Percentiles rank a stretch among this genome's conserved stretches.
Evolutionary conservation across 192 early-diverging fungal species (phyloP).

Genomic region (Geranomyces variabilis): DNA sequence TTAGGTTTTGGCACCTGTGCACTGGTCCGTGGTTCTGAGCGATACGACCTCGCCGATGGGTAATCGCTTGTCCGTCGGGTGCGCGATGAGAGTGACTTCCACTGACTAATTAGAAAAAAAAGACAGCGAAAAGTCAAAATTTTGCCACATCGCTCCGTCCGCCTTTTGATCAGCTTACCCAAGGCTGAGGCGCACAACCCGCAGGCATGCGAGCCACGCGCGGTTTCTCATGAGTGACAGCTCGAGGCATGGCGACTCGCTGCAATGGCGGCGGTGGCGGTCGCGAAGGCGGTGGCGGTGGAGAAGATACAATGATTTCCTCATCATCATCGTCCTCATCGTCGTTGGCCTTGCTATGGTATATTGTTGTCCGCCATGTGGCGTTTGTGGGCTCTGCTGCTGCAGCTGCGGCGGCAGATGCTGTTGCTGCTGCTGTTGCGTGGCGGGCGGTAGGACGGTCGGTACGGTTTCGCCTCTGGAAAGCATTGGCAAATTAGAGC

Average conservation of each 20-base stretch:
- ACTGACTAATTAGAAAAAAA: slow-evolving; percentile 1
- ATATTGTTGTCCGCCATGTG: background rate
- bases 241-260: background rate
- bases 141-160: background rate
- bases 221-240: background rate
- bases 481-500: too few relatives aligned
- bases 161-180: background rate
- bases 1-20: too few relatives aligned
- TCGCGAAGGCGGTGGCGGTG: too few relatives aligned
- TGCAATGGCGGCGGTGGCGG: background rate
- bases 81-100: slow-evolving; percentile 19
- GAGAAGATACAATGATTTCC: too few relatives aligned
- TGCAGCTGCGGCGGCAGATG: background rate
- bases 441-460: background rate
- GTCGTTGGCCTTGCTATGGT: background rate
- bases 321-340: background rate
- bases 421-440: background rate
- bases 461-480: background rate
- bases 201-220: background rate
- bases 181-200: background rate
- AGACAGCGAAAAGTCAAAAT: background rate
- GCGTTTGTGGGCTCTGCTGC: background rate
- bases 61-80: slow-evolving; percentile 11
- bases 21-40: slow-evolving; percentile 15
- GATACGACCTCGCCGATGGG: slow-evolving; percentile 24